A percentile compares a stretch with the other conserved stretches of the same genome.
These are phyloP conservation scores for Mycena floridula DNA, from an alignment of 768 basidiomycete species.

Conservation along the genomic window DNA sequence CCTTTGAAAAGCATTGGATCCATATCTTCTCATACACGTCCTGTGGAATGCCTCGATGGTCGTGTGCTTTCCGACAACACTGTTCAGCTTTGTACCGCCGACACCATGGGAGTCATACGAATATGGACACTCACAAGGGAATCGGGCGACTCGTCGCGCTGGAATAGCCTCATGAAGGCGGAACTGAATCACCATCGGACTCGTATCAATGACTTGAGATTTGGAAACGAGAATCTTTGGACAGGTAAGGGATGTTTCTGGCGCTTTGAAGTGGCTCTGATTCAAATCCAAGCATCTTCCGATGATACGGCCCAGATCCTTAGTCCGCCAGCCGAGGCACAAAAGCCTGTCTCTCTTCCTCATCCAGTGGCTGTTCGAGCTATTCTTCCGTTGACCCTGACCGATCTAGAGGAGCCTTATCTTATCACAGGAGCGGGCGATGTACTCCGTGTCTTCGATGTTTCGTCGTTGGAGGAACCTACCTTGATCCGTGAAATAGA, in stretches of 20 bases:
- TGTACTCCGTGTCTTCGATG: conserved; percentile 72
- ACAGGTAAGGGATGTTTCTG: conserved; percentile 49
- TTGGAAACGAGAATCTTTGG: conserved; percentile 77
- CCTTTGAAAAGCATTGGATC: conserved; percentile 54
- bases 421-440: conserved; percentile 83
- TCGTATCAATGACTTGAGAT: conserved; percentile 66
- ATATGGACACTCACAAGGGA: conserved; percentile 65
- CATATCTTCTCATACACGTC: conserved; percentile 81
- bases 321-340: conserved; percentile 22
- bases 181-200: conserved; percentile 77
- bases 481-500: conserved; percentile 71
- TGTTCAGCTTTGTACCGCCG: conserved; percentile 70
- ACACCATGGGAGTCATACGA: conserved; percentile 89
- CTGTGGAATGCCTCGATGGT: conserved; percentile 76
- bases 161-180: conserved; percentile 43
- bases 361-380: conserved; percentile 67
- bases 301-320: conserved; percentile 79
- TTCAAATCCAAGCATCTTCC: conserved; percentile 58
- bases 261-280: background rate
- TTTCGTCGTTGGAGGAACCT: conserved; percentile 60
- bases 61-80: conserved; percentile 36
- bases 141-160: conserved; percentile 29
- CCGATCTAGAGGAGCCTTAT: conserved; percentile 64
- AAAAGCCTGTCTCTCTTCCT: conserved; percentile 42
- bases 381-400: conserved; percentile 61